A percentile compares a stretch with the other conserved stretches of the same genome.
Conservation (phyloP, 306 rosid species). For the Dalbergia cultrata region DNA sequence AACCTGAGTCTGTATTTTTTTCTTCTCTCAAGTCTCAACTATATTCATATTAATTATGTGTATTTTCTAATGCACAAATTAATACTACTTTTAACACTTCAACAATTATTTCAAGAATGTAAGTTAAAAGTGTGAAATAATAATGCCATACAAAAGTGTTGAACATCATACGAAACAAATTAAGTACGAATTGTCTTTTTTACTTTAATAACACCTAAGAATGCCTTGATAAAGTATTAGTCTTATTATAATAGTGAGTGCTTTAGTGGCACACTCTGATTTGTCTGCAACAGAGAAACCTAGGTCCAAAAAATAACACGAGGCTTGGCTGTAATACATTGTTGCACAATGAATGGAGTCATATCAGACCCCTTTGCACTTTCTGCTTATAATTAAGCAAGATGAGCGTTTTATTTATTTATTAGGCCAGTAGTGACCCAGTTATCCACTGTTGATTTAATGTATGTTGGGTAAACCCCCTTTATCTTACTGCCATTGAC, state of each 20-base stretch:
- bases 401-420: slow-evolving; percentile 39
- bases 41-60: too few relatives aligned
- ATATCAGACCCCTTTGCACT: neutral
- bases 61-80: too few relatives aligned
- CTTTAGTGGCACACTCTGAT: slow-evolving; percentile 55
- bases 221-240: slow-evolving; percentile 11
- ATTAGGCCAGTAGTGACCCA: slow-evolving; percentile 25
- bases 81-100: too few relatives aligned
- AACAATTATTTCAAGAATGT: too few relatives aligned
- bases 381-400: slow-evolving; percentile 37
- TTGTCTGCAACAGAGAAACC: slow-evolving; percentile 52
- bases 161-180: too few relatives aligned
- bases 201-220: too few relatives aligned
- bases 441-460: slow-evolving; percentile 36
- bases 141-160: too few relatives aligned
- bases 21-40: too few relatives aligned
- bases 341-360: slow-evolving; percentile 21
- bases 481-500: slow-evolving; percentile 28
- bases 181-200: too few relatives aligned
- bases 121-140: too few relatives aligned
- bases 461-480: neutral
- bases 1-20: too few relatives aligned
- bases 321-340: slow-evolving; percentile 26
- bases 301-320: slow-evolving; percentile 35
- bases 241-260: neutral